Conservation (phyloP, 352 stramenopile species). For the Pythium pyrilobum region DNA sequence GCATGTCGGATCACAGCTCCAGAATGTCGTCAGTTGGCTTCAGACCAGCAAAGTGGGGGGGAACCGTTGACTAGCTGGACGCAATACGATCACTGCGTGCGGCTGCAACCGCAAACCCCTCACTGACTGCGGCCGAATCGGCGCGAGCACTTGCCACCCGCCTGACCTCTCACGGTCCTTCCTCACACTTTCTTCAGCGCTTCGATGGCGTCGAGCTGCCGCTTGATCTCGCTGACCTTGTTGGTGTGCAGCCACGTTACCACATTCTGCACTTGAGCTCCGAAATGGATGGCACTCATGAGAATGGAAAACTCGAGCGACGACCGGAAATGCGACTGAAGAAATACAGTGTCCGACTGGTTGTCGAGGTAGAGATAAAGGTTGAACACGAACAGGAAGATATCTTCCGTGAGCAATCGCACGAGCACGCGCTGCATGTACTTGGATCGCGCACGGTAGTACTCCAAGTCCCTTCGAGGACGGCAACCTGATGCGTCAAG, state of each 20-base stretch:
- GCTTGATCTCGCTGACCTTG: constrained; percentile 8
- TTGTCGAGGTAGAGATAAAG: constrained; percentile 21
- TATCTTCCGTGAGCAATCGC: constrained; percentile 15
- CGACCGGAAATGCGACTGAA: constrained; percentile 12
- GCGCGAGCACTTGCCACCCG: too few species aligned
- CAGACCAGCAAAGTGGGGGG: constrained; percentile 15
- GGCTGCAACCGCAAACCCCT: not conserved
- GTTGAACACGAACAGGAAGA: constrained; percentile 18
- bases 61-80: not conserved
- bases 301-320: constrained; percentile 23
- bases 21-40: constrained; percentile 15
- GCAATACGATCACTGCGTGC: not conserved
- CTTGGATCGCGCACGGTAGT: constrained; percentile 10
- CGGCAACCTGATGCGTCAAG: constrained; percentile 3
- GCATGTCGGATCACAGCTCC: constrained; percentile 12
- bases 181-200: not conserved
- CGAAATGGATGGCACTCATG: constrained; percentile 19
- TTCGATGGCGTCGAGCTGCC: constrained; percentile 2
- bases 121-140: not conserved
- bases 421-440: constrained; percentile 21
- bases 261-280: constrained; percentile 15
- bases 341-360: constrained; percentile 10
- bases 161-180: too few species aligned
- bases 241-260: constrained; percentile 16
- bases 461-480: constrained; percentile 14